Base-by-base conservation (phyloP, 805 yeast species). In the Candida oleophila region DNA sequence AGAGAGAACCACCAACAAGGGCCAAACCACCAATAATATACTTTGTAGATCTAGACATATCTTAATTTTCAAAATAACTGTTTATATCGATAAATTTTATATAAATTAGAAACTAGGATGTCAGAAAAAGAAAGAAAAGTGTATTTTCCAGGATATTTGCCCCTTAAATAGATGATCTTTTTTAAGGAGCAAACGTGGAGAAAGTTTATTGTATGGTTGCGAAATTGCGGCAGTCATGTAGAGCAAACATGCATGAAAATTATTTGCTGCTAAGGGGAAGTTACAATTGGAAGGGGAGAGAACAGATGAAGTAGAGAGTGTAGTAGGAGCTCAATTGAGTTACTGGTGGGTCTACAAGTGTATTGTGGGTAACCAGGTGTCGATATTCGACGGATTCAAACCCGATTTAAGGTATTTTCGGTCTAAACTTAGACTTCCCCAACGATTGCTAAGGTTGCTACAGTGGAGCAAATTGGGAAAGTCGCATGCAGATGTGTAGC, bases 1-100 rank as follows among this genome's bases (percentile, higher is more conserved):
- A 42, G 20, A 42, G 45, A n/a, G 45, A 42, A 38, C 32, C 45
- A 35, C 45, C 45, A 28, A 42, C 38, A 15, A 42, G 16, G 32
- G 45, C 25, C 32, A 42, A 34, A 25, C 40, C 39, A 22, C 45
- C 45, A 5, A 42, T 11, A 34, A 42, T 25, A 22, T 42, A 42
- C 20, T 36, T 42, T n/a, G 45, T 42, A 16, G 45, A 25, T 41
- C 30, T 42, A 36, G 45, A 42, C 45, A 42, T 42, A 32, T 30
- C 4, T 33, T 33, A 9, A 5, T 9, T 18, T 16, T 36, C 18
- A 18, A 12, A 16, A 20, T 36, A 36, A 15, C 4, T 18, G 12
- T 25, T 25, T 25, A 5, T 25, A 7, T 15, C 14, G n/a, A 36
- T n/a, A 19, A 36, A 4, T 15, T 16, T 7, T 7, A 36, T 36